Evolutionary conservation across 495 filamentous ascomycete genomes (phyloP).

Genomic region (Penicilliopsis zonata): DNA sequence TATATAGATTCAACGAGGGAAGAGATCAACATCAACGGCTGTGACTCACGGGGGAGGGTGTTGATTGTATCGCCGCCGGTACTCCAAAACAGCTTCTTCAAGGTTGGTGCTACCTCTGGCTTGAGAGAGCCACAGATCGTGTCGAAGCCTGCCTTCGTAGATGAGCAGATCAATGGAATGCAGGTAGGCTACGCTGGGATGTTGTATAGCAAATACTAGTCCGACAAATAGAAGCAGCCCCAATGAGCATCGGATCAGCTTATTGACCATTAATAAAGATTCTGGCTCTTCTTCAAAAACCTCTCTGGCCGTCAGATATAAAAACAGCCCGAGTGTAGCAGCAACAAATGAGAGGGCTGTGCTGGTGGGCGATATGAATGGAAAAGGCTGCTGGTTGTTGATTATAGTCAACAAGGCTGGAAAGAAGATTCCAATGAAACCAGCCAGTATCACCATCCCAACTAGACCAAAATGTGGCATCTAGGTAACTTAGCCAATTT

Average conservation of each 20-base stretch:
- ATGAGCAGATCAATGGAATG: conserved; percentile 41
- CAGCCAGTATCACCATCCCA: conserved; percentile 20
- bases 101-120: conserved; percentile 26
- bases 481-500: conserved; percentile 12
- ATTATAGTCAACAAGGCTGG: conserved; percentile 13
- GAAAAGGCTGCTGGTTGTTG: conserved; percentile 22
- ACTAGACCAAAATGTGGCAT: conserved; percentile 21
- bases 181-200: conserved; percentile 15
- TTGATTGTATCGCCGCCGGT: conserved; percentile 31
- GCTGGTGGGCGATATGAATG: conserved; percentile 12
- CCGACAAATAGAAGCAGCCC: conserved; percentile 14
- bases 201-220: conserved; percentile 16
- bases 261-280: conserved; percentile 17
- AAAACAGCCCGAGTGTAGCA: conserved; percentile 11
- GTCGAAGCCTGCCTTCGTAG: conserved; percentile 22
- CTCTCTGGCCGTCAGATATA: conserved; percentile 19
- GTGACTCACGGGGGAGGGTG: conserved; percentile 33
- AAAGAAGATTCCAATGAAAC: conserved; percentile 22
- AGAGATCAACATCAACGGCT: neutral
- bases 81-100: conserved; percentile 26
- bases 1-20: too few species aligned
- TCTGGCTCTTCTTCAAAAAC: conserved; percentile 19
- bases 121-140: conserved; percentile 21
- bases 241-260: conserved; percentile 16
- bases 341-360: conserved; percentile 7